Evolutionary conservation across 331 rosid genomes (phyloP), one percentile per base, ranked within the genome.

Genomic region (Pyracantha coccinea): DNA sequence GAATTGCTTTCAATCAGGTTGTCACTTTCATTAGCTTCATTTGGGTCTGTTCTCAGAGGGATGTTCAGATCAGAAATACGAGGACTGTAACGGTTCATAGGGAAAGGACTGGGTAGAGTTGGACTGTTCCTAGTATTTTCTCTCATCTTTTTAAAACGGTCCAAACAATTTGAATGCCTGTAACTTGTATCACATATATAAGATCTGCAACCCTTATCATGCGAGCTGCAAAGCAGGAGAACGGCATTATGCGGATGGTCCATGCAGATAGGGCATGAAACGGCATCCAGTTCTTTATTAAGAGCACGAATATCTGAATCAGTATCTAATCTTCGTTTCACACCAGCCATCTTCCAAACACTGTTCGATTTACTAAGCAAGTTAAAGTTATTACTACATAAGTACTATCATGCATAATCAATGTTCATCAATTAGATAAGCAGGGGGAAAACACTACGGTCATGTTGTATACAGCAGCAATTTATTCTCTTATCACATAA

Each of bases 181-280:
- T 91, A 90, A 85, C 98, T 93, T 52, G 98, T 88, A 82, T 93
- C 98, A 87, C 98, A 93, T 76, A 93, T 81, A 80, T 86, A 93
- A 84, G 98, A 86, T 78, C 92, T 89, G 89, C 98, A 93, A 88
- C 98, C 98, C 88, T 91, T 93, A 35, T 93, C 96, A 79, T 93
- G 90, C 21, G 98, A 93, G 92, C 97, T 93, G 88, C 98, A 93
- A 75, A 79, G 90, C 74, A 93, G 96, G 80, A 93, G 94, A 87
- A 93, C 98, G 79, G 98, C 98, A 89, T 93, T 93, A 91, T 93
- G 98, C 68, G 98, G 98, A 85, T 93, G 98, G 83, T 93, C 98
- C 96, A 93, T 93, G 94, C 98, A 93, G 89, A 93, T 89, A 61
- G 98, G 87, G 90, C 98, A 93, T 78, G 96, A 88, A 83, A 89